Evolutionary conservation across 2,329 filamentous ascomycete genomes (phyloP).

Genomic region (Shiraia sp.): DNA sequence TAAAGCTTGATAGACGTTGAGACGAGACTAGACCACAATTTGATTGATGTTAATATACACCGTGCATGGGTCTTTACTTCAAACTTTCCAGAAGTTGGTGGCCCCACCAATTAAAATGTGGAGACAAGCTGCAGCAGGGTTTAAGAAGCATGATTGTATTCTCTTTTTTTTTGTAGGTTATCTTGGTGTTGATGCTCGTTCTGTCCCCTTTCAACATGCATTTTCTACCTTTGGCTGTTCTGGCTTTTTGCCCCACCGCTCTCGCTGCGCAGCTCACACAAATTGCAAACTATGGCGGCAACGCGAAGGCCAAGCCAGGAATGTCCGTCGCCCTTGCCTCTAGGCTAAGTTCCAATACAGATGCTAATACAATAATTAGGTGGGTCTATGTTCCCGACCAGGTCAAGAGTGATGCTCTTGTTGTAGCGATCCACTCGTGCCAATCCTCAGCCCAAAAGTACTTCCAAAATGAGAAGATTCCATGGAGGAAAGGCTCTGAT

Average conservation of each 20-base stretch:
- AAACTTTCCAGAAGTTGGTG: not conserved
- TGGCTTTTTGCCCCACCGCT: constrained; percentile 13
- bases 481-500: constrained; percentile 36
- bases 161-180: too few species aligned
- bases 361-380: constrained; percentile 15
- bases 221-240: constrained; percentile 12
- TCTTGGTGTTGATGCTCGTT: too few species aligned
- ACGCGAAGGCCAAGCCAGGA: constrained; percentile 29
- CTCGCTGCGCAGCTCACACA: constrained; percentile 33
- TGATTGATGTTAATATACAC: too few species aligned
- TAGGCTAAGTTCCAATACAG: not conserved
- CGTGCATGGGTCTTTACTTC: too few species aligned
- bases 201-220: constrained; percentile 21
- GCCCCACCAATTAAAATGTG: too few species aligned
- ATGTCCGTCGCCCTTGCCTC: constrained; percentile 30
- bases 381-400: constrained; percentile 35
- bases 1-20: constrained; percentile 29
- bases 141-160: too few species aligned
- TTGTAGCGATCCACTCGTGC: constrained; percentile 38
- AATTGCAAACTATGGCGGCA: constrained; percentile 30
- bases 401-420: constrained; percentile 30
- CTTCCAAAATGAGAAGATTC: constrained; percentile 33
- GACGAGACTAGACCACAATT: constrained; percentile 23
- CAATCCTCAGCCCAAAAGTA: constrained; percentile 35
- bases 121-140: too few species aligned